Evolutionary conservation across 306 rosid genomes (phyloP), one percentile per base, ranked within the genome.

Genomic region (Neltuma alba): DNA sequence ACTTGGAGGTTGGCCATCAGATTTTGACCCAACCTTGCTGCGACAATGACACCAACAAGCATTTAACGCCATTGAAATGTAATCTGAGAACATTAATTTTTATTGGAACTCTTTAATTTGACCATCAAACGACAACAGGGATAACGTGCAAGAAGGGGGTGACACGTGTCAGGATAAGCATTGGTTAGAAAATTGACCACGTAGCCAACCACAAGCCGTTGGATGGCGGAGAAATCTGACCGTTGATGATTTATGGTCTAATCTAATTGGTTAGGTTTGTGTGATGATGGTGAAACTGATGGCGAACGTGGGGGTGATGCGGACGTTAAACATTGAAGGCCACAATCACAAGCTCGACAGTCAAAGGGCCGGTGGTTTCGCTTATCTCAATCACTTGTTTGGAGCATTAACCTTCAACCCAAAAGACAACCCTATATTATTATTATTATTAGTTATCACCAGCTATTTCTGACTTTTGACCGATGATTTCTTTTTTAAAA

Each of bases 321-420:
- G 1, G 72, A 66, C 72, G 72, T 66, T 41, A 2, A 18, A 36
- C 2, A 1, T 64, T 67, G 8, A 23, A 4, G 16, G 8, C 33
- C 72, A 66, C 31, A 65, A 0, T 3, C n/a, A 2, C 36, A 33
- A 20, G 28, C 1, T 23, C 11, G 33, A 40, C 10, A 15, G 48
- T 37, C 48, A 66, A 37, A 36, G 16, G 21, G 74, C 55, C 74
- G 74, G 74, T 25, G 74, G 36, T 13, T 69, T 69, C 42, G 73
- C 18, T 42, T 2, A 23, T 13, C 5, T 12, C 31, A n/a, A 38
- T 66, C 31, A 65, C 55, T 18, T 6, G 16, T 7, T 2, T 6
- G 14, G 0, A 25, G 7, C 34, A 7, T 69, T 20, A 13, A 41
- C 2, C 73, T n/a, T 37, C 15, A n/a, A 20, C 15, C 18, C 10